Percentiles rank a stretch among this genome's conserved stretches.
Evolutionary conservation across 108 stramenopile genomes (phyloP).

Genomic region (Licmophora abbreviata): DNA sequence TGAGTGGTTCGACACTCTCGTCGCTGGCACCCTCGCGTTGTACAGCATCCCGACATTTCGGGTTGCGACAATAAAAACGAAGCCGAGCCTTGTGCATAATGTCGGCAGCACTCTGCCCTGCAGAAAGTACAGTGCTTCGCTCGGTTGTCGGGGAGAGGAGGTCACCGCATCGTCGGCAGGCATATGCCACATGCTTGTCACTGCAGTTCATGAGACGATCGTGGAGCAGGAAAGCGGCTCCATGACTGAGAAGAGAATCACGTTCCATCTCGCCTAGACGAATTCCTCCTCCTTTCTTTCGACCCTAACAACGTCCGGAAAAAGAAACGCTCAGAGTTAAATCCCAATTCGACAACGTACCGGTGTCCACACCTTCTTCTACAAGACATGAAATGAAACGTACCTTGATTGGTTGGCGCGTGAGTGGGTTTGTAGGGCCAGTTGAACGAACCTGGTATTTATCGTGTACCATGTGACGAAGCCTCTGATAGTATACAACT

Average conservation of each 20-base stretch:
- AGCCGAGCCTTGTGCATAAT: conserved; percentile 59
- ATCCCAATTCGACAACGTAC: too few relatives aligned
- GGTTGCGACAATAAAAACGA: conserved; percentile 72
- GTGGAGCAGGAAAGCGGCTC: conserved; percentile 90
- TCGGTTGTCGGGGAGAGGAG: conserved; percentile 79
- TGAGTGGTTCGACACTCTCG: conserved; percentile 77
- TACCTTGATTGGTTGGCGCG: conserved; percentile 98
- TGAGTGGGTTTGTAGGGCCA: conserved; percentile 92
- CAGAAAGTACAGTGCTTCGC: conserved; percentile 65
- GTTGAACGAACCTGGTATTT: conserved; percentile 98
- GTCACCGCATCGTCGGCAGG: conserved; percentile 87
- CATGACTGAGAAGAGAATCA: conserved; percentile 94
- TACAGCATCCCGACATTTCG: conserved; percentile 56
- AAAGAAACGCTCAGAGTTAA: too few relatives aligned
- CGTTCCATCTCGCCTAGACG: conserved; percentile 99
- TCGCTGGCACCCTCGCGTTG: conserved; percentile 62
- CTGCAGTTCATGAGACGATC: conserved; percentile 95
- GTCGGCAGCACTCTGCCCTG: conserved; percentile 65
- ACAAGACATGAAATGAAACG: too few relatives aligned
- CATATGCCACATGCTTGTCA: conserved; percentile 89
- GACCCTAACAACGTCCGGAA: too few relatives aligned
- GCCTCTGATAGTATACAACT: conserved; percentile 96
- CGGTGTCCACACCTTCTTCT: too few relatives aligned
- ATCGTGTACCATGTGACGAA: conserved; percentile 99
- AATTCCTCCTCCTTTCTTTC: conserved; percentile 97